phyloP scores from a whole-genome alignment of 345 rosid genomes.

The Heritiera fomes region DNA sequence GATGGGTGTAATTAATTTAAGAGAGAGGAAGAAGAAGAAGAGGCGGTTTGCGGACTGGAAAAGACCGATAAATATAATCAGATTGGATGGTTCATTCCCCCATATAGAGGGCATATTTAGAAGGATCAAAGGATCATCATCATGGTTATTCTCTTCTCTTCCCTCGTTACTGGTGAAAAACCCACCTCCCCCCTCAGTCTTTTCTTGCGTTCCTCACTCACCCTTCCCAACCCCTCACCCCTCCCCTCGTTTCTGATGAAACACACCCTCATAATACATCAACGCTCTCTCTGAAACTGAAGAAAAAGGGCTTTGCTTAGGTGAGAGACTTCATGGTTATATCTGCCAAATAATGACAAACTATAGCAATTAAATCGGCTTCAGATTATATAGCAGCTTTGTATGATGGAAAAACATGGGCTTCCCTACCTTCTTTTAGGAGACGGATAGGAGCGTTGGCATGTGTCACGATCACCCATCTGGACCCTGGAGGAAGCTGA shows the following conservation, averaged over 20 bases:
- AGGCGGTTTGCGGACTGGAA: conserved; percentile 20
- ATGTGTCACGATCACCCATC: conserved; percentile 16
- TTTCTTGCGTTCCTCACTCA: conserved; percentile 23
- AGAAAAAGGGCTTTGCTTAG: background rate
- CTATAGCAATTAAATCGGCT: conserved; percentile 20
- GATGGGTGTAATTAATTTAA: conserved; percentile 39
- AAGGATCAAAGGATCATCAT: conserved; percentile 31
- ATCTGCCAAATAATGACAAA: conserved; percentile 27
- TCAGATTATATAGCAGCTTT: conserved; percentile 13
- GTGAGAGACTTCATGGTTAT: background rate
- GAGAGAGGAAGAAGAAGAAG: conserved; percentile 10
- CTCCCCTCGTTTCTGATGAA: conserved; percentile 40
- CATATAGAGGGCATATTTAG: conserved; percentile 8
- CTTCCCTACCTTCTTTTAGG: background rate
- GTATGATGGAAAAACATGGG: background rate
- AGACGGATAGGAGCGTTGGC: background rate
- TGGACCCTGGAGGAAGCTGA: background rate
- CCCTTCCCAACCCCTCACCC: background rate
- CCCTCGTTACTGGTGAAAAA: conserved; percentile 39
- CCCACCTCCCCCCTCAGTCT: conserved; percentile 25
- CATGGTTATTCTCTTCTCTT: conserved; percentile 37
- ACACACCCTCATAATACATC: background rate
- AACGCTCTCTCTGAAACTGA: background rate
- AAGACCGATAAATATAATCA: conserved; percentile 11
- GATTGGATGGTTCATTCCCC: conserved; percentile 34